Evolutionary conservation across 441 rosid genomes (phyloP).

Genomic region (Aleurites moluccanus): DNA sequence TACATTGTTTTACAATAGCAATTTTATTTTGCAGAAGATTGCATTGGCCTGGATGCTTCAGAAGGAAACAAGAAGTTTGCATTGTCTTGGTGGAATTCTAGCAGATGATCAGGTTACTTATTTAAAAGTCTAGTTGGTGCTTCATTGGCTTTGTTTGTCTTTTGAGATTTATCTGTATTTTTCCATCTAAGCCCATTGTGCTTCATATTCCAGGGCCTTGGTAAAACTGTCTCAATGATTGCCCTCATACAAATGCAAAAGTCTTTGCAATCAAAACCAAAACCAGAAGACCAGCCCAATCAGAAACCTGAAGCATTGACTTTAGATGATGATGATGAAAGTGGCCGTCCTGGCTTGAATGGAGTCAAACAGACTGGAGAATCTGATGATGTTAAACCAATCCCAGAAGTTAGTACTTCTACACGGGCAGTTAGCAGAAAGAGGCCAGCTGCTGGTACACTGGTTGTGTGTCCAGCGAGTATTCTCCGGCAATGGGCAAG

Average conservation of each 20-base stretch:
- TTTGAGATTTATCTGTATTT: conserved; percentile 16
- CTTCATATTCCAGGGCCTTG: conserved; percentile 73
- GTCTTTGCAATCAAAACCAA: conserved; percentile 52
- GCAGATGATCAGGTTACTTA: conserved; percentile 93
- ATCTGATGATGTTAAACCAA: conserved; percentile 33
- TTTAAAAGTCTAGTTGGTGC: conserved; percentile 20
- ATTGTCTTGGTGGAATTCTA: conserved; percentile 89
- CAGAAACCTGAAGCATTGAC: conserved; percentile 71
- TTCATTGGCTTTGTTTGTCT: conserved; percentile 16
- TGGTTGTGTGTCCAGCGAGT: conserved; percentile 97
- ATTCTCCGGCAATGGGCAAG: conserved; percentile 94
- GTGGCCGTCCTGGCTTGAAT: conserved; percentile 34
- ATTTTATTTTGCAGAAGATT: conserved; percentile 66
- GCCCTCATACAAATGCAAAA: conserved; percentile 90
- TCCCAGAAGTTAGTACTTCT: conserved; percentile 53
- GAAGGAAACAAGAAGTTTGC: conserved; percentile 79
- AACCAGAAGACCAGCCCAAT: conserved; percentile 44
- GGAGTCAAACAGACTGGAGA: conserved; percentile 44
- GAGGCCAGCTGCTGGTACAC: conserved; percentile 87
- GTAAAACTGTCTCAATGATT: conserved; percentile 93
- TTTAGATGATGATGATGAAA: conserved; percentile 85
- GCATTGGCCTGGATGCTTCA: conserved; percentile 98
- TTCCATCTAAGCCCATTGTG: conserved; percentile 24
- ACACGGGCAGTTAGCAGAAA: conserved; percentile 36
- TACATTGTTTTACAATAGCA: conserved; percentile 23